Conservation (phyloP, 139 green algal genomes). For the Chlamydomonas schloesseri region DNA sequence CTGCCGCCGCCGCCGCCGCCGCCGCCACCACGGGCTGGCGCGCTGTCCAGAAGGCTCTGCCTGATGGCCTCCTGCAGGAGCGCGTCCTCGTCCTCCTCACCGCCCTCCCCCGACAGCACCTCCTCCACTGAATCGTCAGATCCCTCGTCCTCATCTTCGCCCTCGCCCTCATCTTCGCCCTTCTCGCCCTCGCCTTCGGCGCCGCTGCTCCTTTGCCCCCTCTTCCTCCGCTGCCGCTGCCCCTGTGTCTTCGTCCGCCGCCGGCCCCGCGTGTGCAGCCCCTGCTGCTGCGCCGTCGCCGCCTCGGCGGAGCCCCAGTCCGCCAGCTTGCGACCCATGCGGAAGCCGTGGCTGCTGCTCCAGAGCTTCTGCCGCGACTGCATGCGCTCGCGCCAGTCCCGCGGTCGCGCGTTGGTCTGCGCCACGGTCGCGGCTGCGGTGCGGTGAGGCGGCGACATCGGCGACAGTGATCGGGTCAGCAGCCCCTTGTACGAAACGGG, state of each 20-base stretch:
- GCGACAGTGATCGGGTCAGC: too few species aligned
- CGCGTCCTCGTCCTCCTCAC: constrained; percentile 66
- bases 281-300: not conserved
- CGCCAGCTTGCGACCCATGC: constrained; percentile 87
- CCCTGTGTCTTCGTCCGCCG: not conserved
- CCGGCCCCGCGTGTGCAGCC: not conserved
- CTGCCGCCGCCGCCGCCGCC: not conserved
- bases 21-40: not conserved
- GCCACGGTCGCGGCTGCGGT: constrained; percentile 16
- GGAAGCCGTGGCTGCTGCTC: constrained; percentile 87
- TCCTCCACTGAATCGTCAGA: not conserved
- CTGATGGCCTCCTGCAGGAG: constrained; percentile 81
- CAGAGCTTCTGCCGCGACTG: constrained; percentile 83
- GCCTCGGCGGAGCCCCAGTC: constrained; percentile 74
- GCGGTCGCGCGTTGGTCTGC: constrained; percentile 16
- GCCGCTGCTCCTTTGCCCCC: constrained; percentile 32
- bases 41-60: constrained; percentile 59
- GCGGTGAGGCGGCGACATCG: too few species aligned
- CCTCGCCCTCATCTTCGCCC: not conserved
- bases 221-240: not conserved
- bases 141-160: not conserved
- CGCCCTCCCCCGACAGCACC: too few species aligned
- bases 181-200: not conserved
- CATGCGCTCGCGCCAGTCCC: constrained; percentile 78
- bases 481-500: too few species aligned